Evolutionary conservation across 1,284 basidiomycete species (phyloP).

Genomic region (Tausonia pullulans): DNA sequence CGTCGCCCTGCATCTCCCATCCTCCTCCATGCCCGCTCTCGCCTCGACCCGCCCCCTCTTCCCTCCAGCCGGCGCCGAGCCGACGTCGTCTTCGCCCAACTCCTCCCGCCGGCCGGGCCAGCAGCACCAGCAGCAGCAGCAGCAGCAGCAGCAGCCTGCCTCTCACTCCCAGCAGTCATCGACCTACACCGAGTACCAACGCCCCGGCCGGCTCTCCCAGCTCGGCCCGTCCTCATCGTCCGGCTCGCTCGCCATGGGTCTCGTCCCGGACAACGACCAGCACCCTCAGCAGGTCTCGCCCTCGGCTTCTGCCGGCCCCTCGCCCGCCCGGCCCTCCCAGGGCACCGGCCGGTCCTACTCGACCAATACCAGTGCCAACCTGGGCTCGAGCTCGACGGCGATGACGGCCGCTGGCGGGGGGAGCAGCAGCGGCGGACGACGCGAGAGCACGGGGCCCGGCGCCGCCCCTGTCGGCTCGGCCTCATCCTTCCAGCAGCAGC

Average conservation of each 20-base stretch:
- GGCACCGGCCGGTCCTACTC: not conserved
- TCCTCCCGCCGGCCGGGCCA: not conserved
- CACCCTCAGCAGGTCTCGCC: not conserved
- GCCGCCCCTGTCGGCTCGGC: too few species aligned
- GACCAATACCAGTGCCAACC: not conserved
- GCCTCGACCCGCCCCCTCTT: too few species aligned
- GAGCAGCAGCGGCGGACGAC: not conserved
- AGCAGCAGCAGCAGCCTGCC: not conserved
- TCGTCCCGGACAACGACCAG: constrained; percentile 1
- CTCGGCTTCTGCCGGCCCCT: too few species aligned
- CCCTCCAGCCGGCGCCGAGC: constrained; percentile 5
- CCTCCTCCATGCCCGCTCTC: too few species aligned
- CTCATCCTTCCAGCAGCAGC: too few species aligned
- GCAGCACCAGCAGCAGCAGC: not conserved
- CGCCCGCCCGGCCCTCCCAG: not conserved
- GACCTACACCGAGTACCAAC: constrained; percentile 25
- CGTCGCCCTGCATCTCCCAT: too few species aligned
- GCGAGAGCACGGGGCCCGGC: too few species aligned
- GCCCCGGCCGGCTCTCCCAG: constrained; percentile 32
- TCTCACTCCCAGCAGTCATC: not conserved
- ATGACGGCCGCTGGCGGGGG: not conserved
- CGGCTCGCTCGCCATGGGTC: not conserved
- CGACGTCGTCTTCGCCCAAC: not conserved
- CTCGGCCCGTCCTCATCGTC: constrained; percentile 22
- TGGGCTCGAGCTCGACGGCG: not conserved